Conservation (phyloP, 352 stramenopile genomes). For the Phytophthora cactorum region DNA sequence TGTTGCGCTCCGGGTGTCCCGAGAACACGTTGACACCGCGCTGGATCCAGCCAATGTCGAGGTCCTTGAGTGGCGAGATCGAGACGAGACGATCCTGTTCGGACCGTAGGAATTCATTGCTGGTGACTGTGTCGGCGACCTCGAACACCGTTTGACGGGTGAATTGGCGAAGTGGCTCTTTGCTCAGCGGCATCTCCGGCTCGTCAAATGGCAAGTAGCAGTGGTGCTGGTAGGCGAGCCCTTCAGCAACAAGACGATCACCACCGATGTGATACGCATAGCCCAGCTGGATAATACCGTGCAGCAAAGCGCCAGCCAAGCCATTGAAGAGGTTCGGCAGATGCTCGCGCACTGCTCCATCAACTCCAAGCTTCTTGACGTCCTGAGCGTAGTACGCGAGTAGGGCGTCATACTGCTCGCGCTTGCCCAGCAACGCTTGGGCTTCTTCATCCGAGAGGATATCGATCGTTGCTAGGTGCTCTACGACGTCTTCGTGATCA, state of each 20-base stretch:
- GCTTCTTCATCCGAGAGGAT: conserved; percentile 32
- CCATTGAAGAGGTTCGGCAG: conserved; percentile 38
- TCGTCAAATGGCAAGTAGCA: conserved; percentile 47
- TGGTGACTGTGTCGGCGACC: conserved; percentile 23
- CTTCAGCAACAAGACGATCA: conserved; percentile 42
- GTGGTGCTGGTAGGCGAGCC: conserved; percentile 45
- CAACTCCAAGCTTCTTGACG: conserved; percentile 33
- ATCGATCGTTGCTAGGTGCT: conserved; percentile 1
- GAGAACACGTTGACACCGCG: conserved; percentile 40
- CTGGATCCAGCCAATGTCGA: conserved; percentile 43
- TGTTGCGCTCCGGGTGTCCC: conserved; percentile 29
- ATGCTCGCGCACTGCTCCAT: conserved; percentile 39
- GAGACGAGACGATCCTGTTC: conserved; percentile 34
- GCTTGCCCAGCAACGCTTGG: conserved; percentile 34
- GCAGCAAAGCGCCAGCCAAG: conserved; percentile 44
- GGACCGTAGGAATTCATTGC: conserved; percentile 31
- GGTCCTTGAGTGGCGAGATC: conserved; percentile 28
- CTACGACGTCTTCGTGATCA: conserved; percentile 34
- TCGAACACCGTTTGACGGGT: conserved; percentile 33
- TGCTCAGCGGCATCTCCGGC: conserved; percentile 8
- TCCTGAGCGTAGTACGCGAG: conserved; percentile 39
- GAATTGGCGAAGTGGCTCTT: conserved; percentile 24
- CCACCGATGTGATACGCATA: conserved; percentile 48
- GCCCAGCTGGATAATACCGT: conserved; percentile 52
- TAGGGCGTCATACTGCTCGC: conserved; percentile 33